Conservation (phyloP, 2,329 filamentous ascomycete genomes). For the Paraphaeosphaeria sporulosa region DNA sequence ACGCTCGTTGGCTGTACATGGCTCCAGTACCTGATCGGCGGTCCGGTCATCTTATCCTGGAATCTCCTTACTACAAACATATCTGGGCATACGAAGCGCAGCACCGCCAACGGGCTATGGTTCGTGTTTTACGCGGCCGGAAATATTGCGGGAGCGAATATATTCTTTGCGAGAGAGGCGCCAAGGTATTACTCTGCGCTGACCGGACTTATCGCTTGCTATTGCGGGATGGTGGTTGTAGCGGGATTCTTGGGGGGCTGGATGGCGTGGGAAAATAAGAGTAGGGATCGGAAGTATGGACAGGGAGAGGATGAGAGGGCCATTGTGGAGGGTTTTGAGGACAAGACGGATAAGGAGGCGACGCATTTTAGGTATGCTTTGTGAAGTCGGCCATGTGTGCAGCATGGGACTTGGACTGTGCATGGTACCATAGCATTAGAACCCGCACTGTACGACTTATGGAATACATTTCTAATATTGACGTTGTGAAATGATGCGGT, state of each 20-base stretch:
- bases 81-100: conserved; percentile 62
- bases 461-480: neutral
- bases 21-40: conserved; percentile 60
- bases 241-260: conserved; percentile 31
- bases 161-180: conserved; percentile 55
- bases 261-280: conserved; percentile 46
- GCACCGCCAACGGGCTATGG: conserved; percentile 58
- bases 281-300: conserved; percentile 37
- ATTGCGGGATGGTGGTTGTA: conserved; percentile 53
- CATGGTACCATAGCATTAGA: neutral
- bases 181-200: conserved; percentile 56
- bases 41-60: conserved; percentile 61
- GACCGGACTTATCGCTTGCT: conserved; percentile 54
- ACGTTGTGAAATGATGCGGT: no score
- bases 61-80: conserved; percentile 55
- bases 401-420: neutral
- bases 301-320: conserved; percentile 40
- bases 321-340: conserved; percentile 44
- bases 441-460: neutral
- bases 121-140: conserved; percentile 59
- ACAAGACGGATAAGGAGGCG: conserved; percentile 44
- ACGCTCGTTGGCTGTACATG: conserved; percentile 62
- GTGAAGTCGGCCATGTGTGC: conserved; percentile 19
- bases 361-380: conserved; percentile 46
- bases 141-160: conserved; percentile 58